These are phyloP conservation scores for Candida corydali DNA, from an alignment of 805 yeast species.

Conservation along the genomic window DNA sequence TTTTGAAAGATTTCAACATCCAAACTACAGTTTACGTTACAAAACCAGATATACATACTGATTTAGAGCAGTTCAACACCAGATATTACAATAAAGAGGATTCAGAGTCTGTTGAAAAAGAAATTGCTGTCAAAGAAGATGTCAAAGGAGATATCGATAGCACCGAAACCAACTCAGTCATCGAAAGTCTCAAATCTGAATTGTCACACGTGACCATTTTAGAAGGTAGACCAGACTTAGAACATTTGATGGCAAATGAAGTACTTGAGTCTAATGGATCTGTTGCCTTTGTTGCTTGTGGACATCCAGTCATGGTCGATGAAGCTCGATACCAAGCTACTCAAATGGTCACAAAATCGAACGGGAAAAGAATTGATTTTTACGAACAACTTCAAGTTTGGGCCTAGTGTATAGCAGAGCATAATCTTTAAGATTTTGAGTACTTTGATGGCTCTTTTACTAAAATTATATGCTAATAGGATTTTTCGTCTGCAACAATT, in stretches of 20 bases:
- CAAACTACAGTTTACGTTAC: constrained; percentile 25
- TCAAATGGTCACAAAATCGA: constrained; percentile 29
- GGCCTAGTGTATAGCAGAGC: constrained; percentile 21
- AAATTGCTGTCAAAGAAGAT: background rate
- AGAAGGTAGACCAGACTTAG: constrained; percentile 1
- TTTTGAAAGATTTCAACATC: constrained; percentile 21
- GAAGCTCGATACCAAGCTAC: constrained; percentile 47
- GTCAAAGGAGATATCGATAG: background rate
- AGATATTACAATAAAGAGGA: background rate
- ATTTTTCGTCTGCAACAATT: too few relatives aligned
- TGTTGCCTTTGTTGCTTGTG: constrained; percentile 4
- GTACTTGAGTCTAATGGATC: background rate
- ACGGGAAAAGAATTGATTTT: constrained; percentile 55
- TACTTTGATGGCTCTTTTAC: too few relatives aligned
- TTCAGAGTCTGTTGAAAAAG: constrained; percentile 1
- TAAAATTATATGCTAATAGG: too few relatives aligned
- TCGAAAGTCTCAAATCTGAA: background rate
- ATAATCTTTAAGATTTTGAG: background rate
- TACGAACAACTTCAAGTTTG: constrained; percentile 75
- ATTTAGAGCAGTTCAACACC: background rate
- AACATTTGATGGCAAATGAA: background rate
- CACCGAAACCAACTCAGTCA: background rate
- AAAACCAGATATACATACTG: constrained; percentile 18
- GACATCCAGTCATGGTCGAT: constrained; percentile 44
- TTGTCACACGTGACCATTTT: background rate